Base-by-base conservation (phyloP, 2,329 filamentous ascomycete genomes). In the Teratosphaeria nubilosa region DNA sequence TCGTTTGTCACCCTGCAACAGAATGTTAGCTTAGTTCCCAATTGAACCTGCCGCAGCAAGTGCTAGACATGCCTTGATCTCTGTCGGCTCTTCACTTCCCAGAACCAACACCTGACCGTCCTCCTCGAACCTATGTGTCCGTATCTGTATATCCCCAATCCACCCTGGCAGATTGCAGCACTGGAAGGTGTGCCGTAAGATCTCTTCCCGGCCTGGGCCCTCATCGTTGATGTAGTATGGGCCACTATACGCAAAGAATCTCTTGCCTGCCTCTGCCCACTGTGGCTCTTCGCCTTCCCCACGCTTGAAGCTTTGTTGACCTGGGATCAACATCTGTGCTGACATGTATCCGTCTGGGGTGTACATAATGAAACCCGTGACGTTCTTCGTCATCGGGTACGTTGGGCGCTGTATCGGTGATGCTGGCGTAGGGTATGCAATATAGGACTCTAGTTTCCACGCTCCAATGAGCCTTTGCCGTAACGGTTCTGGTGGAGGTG, bases 281-380 rank as follows among this genome's bases (percentile, higher is more conserved):
- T 73, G 70, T 45, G 70, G 65, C 56, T 73, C 71, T 56, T 72
- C 70, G 16, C 68, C 70, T 53, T 70, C 68, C 14, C 70, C 72
- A 24, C 70, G 69, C 59, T 70, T 70, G 68, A 73, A 73, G 56
- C 62, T 66, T 54, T 70, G 64, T 59, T 74, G 72, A 4, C 70
- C 70, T 2, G 72, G 72, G 10, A 71, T 72, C 51, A 71, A 61
- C 63, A 74, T 69, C 58, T 73, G 69, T 30, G 71, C 71, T 14
- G 70, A 71, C 69, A 74, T 71, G 65, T 74, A 72, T 30, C 72
- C 71, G 60, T 73, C 70, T 11, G 71, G 69, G 0, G 72, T 73
- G 63, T 74, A 73, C 64, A 73, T 66, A 60, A 74, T 72, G 60
- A 71, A 71, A 14, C 72, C 72, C 9, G 66, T 68, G 50, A 69